Evolutionary conservation across 139 green algal genomes (phyloP).

Genomic region (Chlorella sp.): DNA sequence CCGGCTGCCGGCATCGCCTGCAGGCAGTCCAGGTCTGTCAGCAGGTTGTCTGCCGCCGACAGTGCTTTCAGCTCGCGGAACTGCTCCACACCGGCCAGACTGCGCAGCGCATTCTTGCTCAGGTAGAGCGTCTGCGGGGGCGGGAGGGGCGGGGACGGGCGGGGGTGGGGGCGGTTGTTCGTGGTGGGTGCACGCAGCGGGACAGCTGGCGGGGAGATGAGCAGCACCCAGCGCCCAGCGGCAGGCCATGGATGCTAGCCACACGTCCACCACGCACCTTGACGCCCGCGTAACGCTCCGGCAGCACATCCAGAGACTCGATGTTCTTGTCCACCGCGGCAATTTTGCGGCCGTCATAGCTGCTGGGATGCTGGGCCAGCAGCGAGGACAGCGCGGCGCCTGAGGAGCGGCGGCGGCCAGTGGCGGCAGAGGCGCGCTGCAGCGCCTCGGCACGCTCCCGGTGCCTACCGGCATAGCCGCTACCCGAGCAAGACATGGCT

Average conservation of each 20-base stretch:
- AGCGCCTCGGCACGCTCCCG: neutral
- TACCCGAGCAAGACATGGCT: neutral
- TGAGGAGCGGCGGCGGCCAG: neutral
- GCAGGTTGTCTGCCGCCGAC: conserved; percentile 69
- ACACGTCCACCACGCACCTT: neutral
- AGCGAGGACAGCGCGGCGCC: neutral
- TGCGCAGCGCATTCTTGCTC: conserved; percentile 66
- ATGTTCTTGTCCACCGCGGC: conserved; percentile 21
- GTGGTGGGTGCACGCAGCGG: too few relatives aligned
- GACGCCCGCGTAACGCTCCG: neutral
- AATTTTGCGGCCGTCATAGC: conserved; percentile 19
- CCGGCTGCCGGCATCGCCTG: conserved; percentile 28
- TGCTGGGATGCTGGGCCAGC: neutral
- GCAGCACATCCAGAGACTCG: neutral
- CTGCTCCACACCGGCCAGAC: conserved; percentile 63
- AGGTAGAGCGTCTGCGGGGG: conserved; percentile 57
- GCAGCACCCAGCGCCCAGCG: neutral
- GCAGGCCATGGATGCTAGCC: neutral
- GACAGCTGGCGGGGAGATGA: too few relatives aligned
- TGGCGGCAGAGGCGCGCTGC: neutral
- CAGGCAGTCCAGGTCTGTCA: conserved; percentile 46
- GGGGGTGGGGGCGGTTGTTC: neutral
- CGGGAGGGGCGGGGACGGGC: neutral
- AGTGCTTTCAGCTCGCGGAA: conserved; percentile 63
- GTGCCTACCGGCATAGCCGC: neutral